phyloP scores from a whole-genome alignment of 495 filamentous ascomycete species.

The Extremus antarcticus region DNA sequence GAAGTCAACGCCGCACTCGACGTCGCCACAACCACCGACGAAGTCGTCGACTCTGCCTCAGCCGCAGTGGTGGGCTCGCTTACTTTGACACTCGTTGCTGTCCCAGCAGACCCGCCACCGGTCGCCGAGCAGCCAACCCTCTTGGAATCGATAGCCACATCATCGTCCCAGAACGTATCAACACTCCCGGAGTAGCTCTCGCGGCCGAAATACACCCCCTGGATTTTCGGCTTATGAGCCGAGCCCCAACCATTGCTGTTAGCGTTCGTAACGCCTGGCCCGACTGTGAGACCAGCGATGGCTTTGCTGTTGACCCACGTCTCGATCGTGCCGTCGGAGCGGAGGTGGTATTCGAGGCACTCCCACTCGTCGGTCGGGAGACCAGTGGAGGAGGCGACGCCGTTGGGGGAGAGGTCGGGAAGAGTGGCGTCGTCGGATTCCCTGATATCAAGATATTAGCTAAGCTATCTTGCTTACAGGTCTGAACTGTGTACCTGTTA shows the following conservation, averaged over 20 bases:
- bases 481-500: no score
- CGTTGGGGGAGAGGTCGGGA: conserved; percentile 45
- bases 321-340: conserved; percentile 44
- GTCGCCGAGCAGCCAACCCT: conserved; percentile 36
- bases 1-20: not conserved
- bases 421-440: conserved; percentile 51
- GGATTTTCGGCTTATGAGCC: not conserved
- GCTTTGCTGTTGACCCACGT: conserved; percentile 44
- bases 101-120: not conserved
- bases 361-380: conserved; percentile 40
- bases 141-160: conserved; percentile 36
- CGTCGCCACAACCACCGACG: no score
- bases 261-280: conserved; percentile 34
- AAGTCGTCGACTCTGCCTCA: not conserved
- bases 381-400: conserved; percentile 39
- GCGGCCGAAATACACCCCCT: conserved; percentile 46
- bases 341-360: conserved; percentile 49
- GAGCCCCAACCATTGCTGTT: conserved; percentile 44
- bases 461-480: no score
- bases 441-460: no score
- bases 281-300: conserved; percentile 39
- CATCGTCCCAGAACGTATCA: conserved; percentile 51
- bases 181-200: conserved; percentile 47
- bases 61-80: not conserved
- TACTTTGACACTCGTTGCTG: not conserved